Evolutionary conservation across 768 basidiomycete genomes (phyloP).

Genomic region (Termitomyces heimii): DNA sequence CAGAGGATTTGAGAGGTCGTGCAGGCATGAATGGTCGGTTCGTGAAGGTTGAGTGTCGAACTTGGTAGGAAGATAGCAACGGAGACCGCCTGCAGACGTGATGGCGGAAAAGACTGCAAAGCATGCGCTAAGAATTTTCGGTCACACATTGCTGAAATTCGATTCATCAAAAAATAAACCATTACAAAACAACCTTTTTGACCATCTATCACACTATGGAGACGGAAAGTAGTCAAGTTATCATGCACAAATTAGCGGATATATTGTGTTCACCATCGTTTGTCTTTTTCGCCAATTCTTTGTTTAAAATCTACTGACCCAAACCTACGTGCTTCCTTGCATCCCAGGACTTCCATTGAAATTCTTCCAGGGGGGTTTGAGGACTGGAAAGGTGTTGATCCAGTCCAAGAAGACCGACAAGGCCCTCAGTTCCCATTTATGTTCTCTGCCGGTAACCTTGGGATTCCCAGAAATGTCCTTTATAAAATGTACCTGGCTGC

Average conservation of each 20-base stretch:
- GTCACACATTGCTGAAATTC: neutral
- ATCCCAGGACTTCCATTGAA: conserved; percentile 46
- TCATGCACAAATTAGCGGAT: conserved; percentile 17
- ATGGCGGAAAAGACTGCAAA: conserved; percentile 7
- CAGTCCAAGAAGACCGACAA: conserved; percentile 14
- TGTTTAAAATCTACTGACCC: neutral
- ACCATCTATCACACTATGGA: conserved; percentile 2
- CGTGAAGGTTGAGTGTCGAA: neutral
- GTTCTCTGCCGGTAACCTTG: conserved; percentile 52
- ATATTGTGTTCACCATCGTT: conserved; percentile 22
- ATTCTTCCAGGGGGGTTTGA: conserved; percentile 53
- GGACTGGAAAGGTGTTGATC: conserved; percentile 32
- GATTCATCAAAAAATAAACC: neutral
- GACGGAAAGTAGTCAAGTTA: neutral
- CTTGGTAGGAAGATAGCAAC: neutral
- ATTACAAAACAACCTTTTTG: neutral
- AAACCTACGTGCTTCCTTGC: neutral
- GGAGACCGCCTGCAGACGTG: conserved; percentile 4
- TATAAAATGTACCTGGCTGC: conserved; percentile 46
- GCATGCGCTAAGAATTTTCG: conserved; percentile 2
- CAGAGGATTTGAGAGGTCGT: conserved; percentile 36
- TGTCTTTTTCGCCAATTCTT: neutral
- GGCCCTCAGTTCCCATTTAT: conserved; percentile 44
- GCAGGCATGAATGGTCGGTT: conserved; percentile 2
- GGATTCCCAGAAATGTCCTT: conserved; percentile 55